A percentile compares a stretch with the other conserved stretches of the same genome.
Evolutionary conservation across 805 yeast species (phyloP).

Genomic region (Zygoascus bituminiphila): DNA sequence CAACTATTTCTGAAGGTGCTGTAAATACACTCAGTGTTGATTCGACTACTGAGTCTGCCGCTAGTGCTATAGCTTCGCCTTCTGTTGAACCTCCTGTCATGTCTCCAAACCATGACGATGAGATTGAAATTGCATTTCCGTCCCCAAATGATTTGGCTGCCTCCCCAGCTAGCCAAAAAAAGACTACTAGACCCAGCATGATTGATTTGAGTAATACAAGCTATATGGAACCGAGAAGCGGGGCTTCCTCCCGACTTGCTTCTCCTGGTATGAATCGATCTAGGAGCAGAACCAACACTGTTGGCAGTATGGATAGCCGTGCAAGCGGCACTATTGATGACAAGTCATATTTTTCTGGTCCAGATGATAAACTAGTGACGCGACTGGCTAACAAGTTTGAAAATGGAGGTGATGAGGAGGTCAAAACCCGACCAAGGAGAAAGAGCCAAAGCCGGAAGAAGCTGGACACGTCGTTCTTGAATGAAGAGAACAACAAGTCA

Average conservation of each 20-base stretch:
- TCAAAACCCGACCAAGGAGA: not conserved
- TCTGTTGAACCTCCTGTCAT: not conserved
- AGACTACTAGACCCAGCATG: not conserved
- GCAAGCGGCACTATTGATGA: slow-evolving; percentile 11
- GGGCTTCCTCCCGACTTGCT: not conserved
- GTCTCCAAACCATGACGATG: not conserved
- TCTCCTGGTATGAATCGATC: not conserved
- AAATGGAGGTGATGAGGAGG: not conserved
- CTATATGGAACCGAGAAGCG: not conserved
- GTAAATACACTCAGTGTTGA: not conserved
- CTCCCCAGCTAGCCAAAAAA: not conserved
- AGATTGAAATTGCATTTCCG: not conserved
- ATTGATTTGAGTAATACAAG: not conserved
- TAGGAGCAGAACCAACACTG: not conserved
- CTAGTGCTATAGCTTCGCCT: not conserved
- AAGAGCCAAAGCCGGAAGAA: not conserved
- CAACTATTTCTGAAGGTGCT: not conserved
- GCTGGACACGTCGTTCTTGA: slow-evolving; percentile 2
- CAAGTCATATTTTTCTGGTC: slow-evolving; percentile 11
- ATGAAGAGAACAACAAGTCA: not conserved
- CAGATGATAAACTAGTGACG: slow-evolving; percentile 12
- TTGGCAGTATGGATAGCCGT: slow-evolving; percentile 3
- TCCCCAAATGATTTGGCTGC: not conserved
- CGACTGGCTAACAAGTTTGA: slow-evolving; percentile 9
- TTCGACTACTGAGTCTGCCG: not conserved